phyloP scores from a whole-genome alignment of 495 filamentous ascomycete species.

The Xylaria cubensis region DNA sequence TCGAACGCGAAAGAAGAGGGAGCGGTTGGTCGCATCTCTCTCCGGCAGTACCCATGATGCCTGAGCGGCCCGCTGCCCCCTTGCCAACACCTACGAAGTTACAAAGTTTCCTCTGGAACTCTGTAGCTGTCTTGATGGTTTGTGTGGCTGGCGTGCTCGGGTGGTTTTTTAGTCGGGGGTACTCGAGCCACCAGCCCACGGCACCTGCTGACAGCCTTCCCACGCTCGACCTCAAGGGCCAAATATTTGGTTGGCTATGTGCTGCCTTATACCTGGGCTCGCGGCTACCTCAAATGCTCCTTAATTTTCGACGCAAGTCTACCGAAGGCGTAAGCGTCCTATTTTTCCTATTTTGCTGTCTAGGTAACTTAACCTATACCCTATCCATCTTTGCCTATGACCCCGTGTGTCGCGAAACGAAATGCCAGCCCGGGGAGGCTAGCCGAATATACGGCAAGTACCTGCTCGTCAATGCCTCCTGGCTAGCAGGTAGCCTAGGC shows the following conservation, averaged over 20 bases:
- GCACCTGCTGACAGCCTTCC: slow-evolving; percentile 47
- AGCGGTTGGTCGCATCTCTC: slow-evolving; percentile 71
- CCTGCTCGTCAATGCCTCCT: slow-evolving; percentile 84
- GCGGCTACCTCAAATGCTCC: slow-evolving; percentile 83
- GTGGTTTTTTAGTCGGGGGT: slow-evolving; percentile 73
- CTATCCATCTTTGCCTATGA: slow-evolving; percentile 89
- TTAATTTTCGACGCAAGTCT: slow-evolving; percentile 87
- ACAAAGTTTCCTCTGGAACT: slow-evolving; percentile 73
- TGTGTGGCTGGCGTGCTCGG: slow-evolving; percentile 81
- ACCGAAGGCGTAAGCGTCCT: slow-evolving; percentile 90
- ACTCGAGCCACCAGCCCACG: slow-evolving; percentile 31
- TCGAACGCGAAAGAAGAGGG: slow-evolving; percentile 52
- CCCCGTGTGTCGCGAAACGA: slow-evolving; percentile 58
- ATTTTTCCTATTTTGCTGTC: slow-evolving; percentile 95
- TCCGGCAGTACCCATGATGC: slow-evolving; percentile 74
- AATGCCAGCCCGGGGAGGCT: slow-evolving; percentile 63
- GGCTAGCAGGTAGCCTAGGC: slow-evolving; percentile 88
- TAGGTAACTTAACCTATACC: slow-evolving; percentile 93
- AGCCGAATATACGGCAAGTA: slow-evolving; percentile 72
- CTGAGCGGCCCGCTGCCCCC: slow-evolving; percentile 42
- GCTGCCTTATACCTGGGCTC: slow-evolving; percentile 88
- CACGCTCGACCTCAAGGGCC: slow-evolving; percentile 75
- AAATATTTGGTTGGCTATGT: slow-evolving; percentile 85
- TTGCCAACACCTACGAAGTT: slow-evolving; percentile 52
- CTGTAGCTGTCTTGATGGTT: slow-evolving; percentile 74